Evolutionary conservation across 306 rosid species (phyloP).

Genomic region (Citrullus amarus): DNA sequence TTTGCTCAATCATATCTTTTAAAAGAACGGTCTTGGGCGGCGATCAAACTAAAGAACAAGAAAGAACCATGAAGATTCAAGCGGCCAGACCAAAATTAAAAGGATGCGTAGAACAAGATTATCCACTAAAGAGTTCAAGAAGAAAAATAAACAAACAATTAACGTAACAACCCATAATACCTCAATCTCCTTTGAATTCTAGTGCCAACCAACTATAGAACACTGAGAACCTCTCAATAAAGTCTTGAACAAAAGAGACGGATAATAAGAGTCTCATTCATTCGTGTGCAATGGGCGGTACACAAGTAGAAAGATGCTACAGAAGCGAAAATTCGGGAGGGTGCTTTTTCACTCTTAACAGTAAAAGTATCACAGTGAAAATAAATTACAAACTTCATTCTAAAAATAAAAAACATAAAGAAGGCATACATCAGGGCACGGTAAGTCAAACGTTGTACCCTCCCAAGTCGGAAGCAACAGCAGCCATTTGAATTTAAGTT

Average conservation of each 20-base stretch:
- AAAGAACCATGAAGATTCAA: neutral
- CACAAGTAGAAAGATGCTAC: neutral
- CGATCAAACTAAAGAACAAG: neutral
- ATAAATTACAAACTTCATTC: neutral
- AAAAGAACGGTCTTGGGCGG: neutral
- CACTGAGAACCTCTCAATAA: neutral
- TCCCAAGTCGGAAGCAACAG: neutral
- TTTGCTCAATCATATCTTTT: neutral
- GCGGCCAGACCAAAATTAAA: neutral
- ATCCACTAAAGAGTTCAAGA: neutral
- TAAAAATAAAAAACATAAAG: neutral
- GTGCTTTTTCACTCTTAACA: neutral
- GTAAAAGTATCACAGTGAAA: neutral
- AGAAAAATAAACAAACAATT: neutral
- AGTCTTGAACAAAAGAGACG: too few relatives aligned
- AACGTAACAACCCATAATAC: neutral
- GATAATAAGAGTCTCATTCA: neutral
- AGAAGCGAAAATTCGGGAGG: neutral
- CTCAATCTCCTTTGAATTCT: neutral
- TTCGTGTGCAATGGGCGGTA: neutral
- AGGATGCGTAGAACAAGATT: neutral
- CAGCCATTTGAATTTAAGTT: constrained; percentile 20
- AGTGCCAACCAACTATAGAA: neutral
- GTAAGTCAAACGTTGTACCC: neutral
- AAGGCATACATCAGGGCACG: neutral